Percentiles rank a stretch among this genome's conserved stretches.
phyloP scores from a whole-genome alignment of 176 grass and related monocot genomes.

The Leersia perrieri region DNA sequence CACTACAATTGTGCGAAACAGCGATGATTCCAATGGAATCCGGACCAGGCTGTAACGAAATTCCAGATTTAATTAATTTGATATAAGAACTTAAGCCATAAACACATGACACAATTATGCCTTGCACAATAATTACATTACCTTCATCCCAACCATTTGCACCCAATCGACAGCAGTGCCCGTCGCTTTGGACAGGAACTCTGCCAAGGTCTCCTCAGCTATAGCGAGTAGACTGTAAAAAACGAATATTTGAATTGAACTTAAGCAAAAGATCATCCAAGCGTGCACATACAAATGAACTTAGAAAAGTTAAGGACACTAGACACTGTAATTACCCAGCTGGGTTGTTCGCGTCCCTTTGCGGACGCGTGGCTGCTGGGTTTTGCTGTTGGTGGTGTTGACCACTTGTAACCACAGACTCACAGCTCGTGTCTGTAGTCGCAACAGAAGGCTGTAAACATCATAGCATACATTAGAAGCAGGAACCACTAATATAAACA shows the following conservation, averaged over 20 bases:
- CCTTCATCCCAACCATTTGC: conserved; percentile 99
- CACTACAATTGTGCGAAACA: conserved; percentile 99
- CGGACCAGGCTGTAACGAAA: conserved; percentile 94
- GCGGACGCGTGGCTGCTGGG: conserved; percentile 58
- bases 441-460: conserved; percentile 64
- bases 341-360: conserved; percentile 87
- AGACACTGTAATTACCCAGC: conserved; percentile 60
- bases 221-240: conserved; percentile 82
- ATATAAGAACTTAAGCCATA: conserved; percentile 20
- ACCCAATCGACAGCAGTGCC: conserved; percentile 99
- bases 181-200: conserved; percentile 97
- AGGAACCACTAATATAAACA: neutral
- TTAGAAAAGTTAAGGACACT: neutral
- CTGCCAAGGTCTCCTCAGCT: conserved; percentile 98
- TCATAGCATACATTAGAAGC: conserved; percentile 23
- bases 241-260: conserved; percentile 1
- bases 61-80: neutral
- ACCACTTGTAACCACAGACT: conserved; percentile 98
- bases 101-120: conserved; percentile 13
- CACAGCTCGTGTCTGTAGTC: conserved; percentile 89
- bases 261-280: neutral
- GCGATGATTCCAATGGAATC: conserved; percentile 99
- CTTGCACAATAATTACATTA: conserved; percentile 23
- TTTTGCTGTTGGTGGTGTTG: conserved; percentile 88
- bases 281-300: neutral